Evolutionary conservation across 164 flowering plant species (phyloP).

Genomic region (Cinnamomum micranthum): DNA sequence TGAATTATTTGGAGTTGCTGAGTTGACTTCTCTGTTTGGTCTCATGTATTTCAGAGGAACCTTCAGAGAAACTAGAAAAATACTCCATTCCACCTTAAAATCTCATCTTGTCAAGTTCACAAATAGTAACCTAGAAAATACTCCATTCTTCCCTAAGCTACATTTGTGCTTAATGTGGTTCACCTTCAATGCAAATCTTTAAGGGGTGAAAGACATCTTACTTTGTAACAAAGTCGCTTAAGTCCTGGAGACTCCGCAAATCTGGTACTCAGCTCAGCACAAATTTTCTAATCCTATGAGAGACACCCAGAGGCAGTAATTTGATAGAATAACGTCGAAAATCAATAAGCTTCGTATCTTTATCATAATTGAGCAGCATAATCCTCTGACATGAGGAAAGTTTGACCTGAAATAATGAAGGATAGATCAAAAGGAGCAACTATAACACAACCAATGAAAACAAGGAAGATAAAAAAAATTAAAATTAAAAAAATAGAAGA

Average conservation of each 20-base stretch:
- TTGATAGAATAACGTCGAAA: constrained; percentile 91
- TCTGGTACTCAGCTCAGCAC: constrained; percentile 93
- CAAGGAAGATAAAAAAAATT: neutral
- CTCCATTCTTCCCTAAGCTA: too few species aligned
- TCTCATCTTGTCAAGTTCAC: too few species aligned
- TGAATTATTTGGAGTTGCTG: too few species aligned
- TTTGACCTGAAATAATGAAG: constrained; percentile 51
- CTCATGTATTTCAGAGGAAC: too few species aligned
- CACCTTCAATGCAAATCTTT: neutral
- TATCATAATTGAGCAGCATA: constrained; percentile 80
- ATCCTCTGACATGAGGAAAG: constrained; percentile 88
- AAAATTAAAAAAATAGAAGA: neutral
- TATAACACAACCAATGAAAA: neutral
- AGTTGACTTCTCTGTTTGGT: too few species aligned
- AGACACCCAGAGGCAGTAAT: constrained; percentile 90
- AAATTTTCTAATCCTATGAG: constrained; percentile 76
- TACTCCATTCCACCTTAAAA: too few species aligned
- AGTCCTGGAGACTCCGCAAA: constrained; percentile 81
- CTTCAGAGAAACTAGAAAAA: too few species aligned
- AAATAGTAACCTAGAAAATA: too few species aligned
- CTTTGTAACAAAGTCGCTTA: constrained; percentile 89
- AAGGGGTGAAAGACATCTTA: constrained; percentile 28
- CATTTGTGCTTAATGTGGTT: too few species aligned
- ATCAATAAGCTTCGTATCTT: constrained; percentile 85
- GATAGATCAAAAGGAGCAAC: neutral